Percentiles rank a stretch among this genome's conserved stretches.
phyloP scores from a whole-genome alignment of 1,284 basidiomycete genomes.

The Cutaneotrichosporon spelunceum region DNA sequence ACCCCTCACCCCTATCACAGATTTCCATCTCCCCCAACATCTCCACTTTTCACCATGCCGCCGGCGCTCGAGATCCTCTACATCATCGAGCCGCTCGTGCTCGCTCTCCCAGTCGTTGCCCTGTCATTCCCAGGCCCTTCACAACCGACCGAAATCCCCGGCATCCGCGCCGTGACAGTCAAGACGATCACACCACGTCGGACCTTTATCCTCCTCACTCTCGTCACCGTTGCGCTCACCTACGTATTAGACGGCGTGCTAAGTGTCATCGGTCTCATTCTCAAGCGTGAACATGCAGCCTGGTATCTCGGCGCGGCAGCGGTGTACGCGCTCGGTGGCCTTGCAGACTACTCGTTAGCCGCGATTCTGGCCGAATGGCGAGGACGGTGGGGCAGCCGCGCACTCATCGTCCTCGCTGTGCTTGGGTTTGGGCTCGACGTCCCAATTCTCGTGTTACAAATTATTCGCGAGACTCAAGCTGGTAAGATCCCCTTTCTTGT shows the following conservation, averaged over 20 bases:
- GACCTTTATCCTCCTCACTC: slow-evolving; percentile 33
- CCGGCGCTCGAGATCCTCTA: slow-evolving; percentile 21
- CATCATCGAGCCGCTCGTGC: slow-evolving; percentile 31
- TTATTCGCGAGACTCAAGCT: slow-evolving; percentile 30
- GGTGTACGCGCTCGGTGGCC: slow-evolving; percentile 35
- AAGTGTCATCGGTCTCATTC: slow-evolving; percentile 31
- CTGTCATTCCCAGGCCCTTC: slow-evolving; percentile 17
- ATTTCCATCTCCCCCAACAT: not conserved
- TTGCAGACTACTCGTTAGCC: slow-evolving; percentile 35
- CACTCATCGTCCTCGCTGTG: slow-evolving; percentile 30
- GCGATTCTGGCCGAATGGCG: slow-evolving; percentile 38
- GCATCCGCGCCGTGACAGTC: slow-evolving; percentile 42
- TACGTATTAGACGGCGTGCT: slow-evolving; percentile 31
- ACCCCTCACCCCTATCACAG: not conserved
- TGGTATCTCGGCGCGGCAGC: slow-evolving; percentile 19
- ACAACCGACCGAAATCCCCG: slow-evolving; percentile 22
- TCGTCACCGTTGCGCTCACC: slow-evolving; percentile 33
- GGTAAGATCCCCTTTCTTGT: slow-evolving; percentile 29
- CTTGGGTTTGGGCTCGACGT: slow-evolving; percentile 39
- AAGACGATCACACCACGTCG: slow-evolving; percentile 42
- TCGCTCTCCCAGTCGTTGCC: slow-evolving; percentile 35
- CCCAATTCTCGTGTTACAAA: slow-evolving; percentile 38
- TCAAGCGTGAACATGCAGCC: slow-evolving; percentile 11
- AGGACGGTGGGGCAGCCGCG: slow-evolving; percentile 34
- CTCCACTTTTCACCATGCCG: slow-evolving; percentile 13